Conservation (phyloP, 2,329 filamentous ascomycete species). For the Fusarium graminum region DNA sequence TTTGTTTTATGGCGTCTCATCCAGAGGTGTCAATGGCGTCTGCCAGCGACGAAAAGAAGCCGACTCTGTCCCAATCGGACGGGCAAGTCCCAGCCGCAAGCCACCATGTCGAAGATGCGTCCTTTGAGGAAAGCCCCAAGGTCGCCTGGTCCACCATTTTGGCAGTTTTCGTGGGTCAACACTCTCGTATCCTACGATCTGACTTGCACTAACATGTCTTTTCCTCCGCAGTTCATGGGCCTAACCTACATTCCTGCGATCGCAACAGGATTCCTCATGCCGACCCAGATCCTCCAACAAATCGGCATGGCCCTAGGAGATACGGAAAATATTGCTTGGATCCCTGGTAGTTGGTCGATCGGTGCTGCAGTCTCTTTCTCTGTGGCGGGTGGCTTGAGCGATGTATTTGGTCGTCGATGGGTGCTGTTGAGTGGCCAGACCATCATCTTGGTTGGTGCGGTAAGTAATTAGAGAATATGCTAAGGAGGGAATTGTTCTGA, state of each 20-base stretch:
- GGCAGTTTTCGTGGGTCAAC: conserved; percentile 10
- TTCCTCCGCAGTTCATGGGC: conserved; percentile 14
- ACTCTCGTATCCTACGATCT: rapidly evolving
- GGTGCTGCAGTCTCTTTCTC: conserved; percentile 21
- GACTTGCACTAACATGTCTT: neutral
- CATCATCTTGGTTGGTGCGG: conserved; percentile 11
- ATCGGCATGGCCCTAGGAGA: conserved; percentile 15
- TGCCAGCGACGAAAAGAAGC: neutral
- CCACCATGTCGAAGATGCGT: conserved; percentile 4
- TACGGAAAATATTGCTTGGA: conserved; percentile 16
- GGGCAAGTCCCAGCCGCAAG: neutral
- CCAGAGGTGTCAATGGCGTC: conserved; percentile 3
- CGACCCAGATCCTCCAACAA: conserved; percentile 21
- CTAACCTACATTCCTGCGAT: conserved; percentile 19
- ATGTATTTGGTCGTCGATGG: conserved; percentile 20
- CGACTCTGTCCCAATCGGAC: neutral
- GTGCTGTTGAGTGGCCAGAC: conserved; percentile 13
- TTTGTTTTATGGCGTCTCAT: neutral
- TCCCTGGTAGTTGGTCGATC: conserved; percentile 18
- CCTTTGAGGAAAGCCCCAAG: conserved; percentile 3
- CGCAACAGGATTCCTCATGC: conserved; percentile 20
- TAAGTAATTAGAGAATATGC: rapidly evolving
- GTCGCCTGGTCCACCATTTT: conserved; percentile 18
- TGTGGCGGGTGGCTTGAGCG: conserved; percentile 15
- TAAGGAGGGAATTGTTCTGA: rapidly evolving